Evolutionary conservation across 257 asterid species (phyloP).

Genomic region (Salvia rosmarinus): DNA sequence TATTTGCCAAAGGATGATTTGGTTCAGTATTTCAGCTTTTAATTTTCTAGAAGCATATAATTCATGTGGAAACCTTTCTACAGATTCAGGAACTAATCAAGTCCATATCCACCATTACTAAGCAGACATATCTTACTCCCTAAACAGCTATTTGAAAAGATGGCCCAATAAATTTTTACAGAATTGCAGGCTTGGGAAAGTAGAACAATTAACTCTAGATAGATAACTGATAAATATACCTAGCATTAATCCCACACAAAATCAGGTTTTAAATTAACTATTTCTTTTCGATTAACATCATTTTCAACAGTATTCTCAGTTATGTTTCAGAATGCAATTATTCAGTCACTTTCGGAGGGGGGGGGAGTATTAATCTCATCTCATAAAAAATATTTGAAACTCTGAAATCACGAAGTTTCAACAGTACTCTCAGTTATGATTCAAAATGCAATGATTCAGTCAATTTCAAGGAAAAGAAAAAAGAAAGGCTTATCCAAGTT

Average conservation of each 20-base stretch:
- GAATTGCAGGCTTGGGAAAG: conserved; percentile 12
- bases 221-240: neutral
- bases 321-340: too few species aligned
- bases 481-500: conserved; percentile 9
- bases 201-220: conserved; percentile 10
- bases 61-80: too few species aligned
- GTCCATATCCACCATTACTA: conserved; percentile 9
- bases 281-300: too few species aligned
- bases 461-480: neutral
- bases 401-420: neutral
- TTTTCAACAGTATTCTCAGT: too few species aligned
- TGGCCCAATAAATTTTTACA: neutral
- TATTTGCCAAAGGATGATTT: conserved; percentile 5
- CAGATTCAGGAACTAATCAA: conserved; percentile 14
- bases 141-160: neutral
- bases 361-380: too few species aligned
- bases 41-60: neutral
- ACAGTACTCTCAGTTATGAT: neutral
- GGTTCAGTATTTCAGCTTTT: conserved; percentile 15
- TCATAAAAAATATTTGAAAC: conserved; percentile 12
- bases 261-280: too few species aligned
- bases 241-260: neutral
- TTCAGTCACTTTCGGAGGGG: too few species aligned
- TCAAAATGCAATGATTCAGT: neutral
- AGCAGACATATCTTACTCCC: neutral